Evolutionary conservation across 805 yeast genomes (phyloP), one percentile per base, ranked within the genome.

Genomic region (Wickerhamiella sergipiensis): DNA sequence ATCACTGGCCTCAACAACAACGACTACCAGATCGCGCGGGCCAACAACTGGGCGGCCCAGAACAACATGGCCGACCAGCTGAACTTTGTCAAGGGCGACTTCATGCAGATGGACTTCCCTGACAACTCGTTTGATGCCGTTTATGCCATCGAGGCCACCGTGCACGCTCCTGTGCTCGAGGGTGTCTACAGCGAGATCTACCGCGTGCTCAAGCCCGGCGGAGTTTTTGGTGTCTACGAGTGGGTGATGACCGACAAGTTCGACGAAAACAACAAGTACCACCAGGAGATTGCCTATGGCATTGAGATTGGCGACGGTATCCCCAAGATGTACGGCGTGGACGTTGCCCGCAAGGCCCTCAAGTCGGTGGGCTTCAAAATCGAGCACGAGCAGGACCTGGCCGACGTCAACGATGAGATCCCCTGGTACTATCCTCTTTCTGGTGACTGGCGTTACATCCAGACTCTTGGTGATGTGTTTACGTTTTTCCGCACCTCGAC

Each of bases 271-370:
- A 87, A 86, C 69, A 78, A 80, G 60, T 89, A 80, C 68, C 98
- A 92, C 72, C 85, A 96, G 71, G 83, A 83, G 66, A 85, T 92
- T 57, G 92, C 95, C 31, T 90, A 90, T 70, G 97, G 96, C 67
- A 92, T 92, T 60, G 98, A 92, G 74, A 78, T 90, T 56, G 98
- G 98, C 65, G 97, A 92, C 67, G 98, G 98, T 72, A 92, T 92
- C 61, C 97, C 98, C 65, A 88, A 90, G 73, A 92, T 92, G 98
- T 87, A 77, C 77, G 69, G 73, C 61, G 78, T 80, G 56, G 77
- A 80, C 56, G 96, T 86, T 61, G 98, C 98, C 38, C 83, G 81
- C 66, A 70, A 83, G 52, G 97, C 97, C 24, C 76, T 92, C 63
- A 75, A 78, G 67, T 75, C 74, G 46, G 95, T 86, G 57, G 98